Evolutionary conservation across 306 rosid species (phyloP).

Genomic region (Urtica urens): DNA sequence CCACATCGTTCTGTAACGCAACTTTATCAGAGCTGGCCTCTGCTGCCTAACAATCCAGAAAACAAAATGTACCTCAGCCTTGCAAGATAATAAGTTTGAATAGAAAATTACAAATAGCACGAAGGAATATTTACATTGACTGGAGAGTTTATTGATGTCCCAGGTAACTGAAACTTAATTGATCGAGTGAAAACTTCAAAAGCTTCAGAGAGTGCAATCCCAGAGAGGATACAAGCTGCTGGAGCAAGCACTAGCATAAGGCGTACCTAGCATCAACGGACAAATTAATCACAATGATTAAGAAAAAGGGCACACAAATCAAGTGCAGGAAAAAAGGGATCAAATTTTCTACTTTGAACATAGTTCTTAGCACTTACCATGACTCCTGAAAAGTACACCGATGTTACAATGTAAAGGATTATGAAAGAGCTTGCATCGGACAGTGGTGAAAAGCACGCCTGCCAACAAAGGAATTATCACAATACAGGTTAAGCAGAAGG

Average conservation of each 20-base stretch:
- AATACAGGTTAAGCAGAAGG: too few species aligned
- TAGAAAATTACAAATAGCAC: conserved; percentile 8
- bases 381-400: conserved; percentile 96
- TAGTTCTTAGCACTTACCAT: conserved; percentile 55
- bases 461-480: too few species aligned
- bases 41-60: conserved; percentile 44
- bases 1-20: conserved; percentile 35
- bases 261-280: conserved; percentile 60
- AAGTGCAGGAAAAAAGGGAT: conserved; percentile 8
- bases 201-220: conserved; percentile 96
- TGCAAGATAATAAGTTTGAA: conserved; percentile 15
- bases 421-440: conserved; percentile 96
- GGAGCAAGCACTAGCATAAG: conserved; percentile 98
- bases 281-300: conserved; percentile 7
- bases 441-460: conserved; percentile 92
- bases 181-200: conserved; percentile 89
- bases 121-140: not conserved
- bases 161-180: conserved; percentile 83
- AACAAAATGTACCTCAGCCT: conserved; percentile 15
- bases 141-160: conserved; percentile 23
- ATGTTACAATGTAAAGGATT: conserved; percentile 70
- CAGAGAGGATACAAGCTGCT: conserved; percentile 95
- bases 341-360: conserved; percentile 4
- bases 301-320: conserved; percentile 11
- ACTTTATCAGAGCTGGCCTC: conserved; percentile 41